phyloP scores from a whole-genome alignment of 2,329 filamentous ascomycete species.

The Apiospora hydei region DNA sequence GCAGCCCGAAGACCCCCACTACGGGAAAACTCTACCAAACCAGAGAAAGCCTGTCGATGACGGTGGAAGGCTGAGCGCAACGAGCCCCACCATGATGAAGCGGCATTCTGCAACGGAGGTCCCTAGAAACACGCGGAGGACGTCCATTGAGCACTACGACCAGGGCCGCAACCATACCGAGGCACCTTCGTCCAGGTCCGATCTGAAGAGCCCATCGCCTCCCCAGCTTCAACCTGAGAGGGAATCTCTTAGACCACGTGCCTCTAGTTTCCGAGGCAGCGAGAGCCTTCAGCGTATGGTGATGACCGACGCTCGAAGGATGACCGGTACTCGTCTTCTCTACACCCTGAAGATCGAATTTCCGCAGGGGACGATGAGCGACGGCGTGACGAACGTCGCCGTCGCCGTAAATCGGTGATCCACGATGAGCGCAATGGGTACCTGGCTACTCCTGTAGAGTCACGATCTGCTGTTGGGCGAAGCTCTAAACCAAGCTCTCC shows the following conservation, averaged over 20 bases:
- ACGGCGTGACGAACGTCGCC: slow-evolving; percentile 30
- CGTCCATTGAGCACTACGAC: slow-evolving; percentile 35
- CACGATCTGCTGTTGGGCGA: slow-evolving; percentile 31
- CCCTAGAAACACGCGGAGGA: slow-evolving; percentile 33
- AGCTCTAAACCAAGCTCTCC: slow-evolving; percentile 37
- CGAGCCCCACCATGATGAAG: slow-evolving; percentile 37
- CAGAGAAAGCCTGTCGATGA: slow-evolving; percentile 36
- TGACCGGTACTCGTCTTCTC: slow-evolving; percentile 35
- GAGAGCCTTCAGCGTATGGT: slow-evolving; percentile 30
- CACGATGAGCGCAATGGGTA: slow-evolving; percentile 34
- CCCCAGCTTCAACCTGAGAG: slow-evolving; percentile 34
- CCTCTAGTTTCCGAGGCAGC: slow-evolving; percentile 33
- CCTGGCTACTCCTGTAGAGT: slow-evolving; percentile 33
- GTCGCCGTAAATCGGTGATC: slow-evolving; percentile 35
- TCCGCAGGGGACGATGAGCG: slow-evolving; percentile 41
- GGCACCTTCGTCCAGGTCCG: slow-evolving; percentile 31
- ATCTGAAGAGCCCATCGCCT: slow-evolving; percentile 31
- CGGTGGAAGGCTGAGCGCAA: slow-evolving; percentile 30
- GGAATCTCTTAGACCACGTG: slow-evolving; percentile 35
- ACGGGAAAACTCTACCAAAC: slow-evolving; percentile 33
- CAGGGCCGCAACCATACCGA: slow-evolving; percentile 33
- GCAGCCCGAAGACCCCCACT: slow-evolving; percentile 31
- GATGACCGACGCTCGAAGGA: slow-evolving; percentile 30
- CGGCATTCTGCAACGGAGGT: slow-evolving; percentile 37
- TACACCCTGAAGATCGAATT: neutral